phyloP scores from a whole-genome alignment of 2,329 filamentous ascomycete genomes.

The Trichoderma citrinoviride region DNA sequence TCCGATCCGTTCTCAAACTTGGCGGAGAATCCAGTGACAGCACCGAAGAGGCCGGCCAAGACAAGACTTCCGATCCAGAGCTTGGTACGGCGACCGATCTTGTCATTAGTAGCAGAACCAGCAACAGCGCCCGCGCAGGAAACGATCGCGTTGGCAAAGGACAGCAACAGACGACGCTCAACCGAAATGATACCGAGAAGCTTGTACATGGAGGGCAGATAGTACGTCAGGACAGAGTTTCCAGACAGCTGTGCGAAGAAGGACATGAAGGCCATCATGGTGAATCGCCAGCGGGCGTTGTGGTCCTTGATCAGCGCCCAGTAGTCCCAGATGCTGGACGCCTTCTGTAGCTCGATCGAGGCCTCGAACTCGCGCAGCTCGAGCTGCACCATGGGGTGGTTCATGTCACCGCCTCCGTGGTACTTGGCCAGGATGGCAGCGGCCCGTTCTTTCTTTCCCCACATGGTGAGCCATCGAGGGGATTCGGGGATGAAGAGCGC shows the following conservation, averaged over 20 bases:
- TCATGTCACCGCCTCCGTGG: constrained; percentile 34
- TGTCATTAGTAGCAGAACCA: constrained; percentile 34
- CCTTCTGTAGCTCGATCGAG: constrained; percentile 44
- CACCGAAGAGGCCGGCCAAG: constrained; percentile 44
- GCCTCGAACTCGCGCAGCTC: constrained; percentile 42
- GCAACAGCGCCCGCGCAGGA: constrained; percentile 43
- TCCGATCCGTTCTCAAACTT: constrained; percentile 39
- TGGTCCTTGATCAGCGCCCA: constrained; percentile 49
- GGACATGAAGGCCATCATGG: constrained; percentile 51
- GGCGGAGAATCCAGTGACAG: constrained; percentile 46
- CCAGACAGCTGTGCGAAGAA: constrained; percentile 55
- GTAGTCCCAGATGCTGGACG: constrained; percentile 48
- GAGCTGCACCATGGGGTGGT: constrained; percentile 40
- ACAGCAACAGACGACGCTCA: constrained; percentile 46
- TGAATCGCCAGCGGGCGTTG: constrained; percentile 48
- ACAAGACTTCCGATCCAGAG: constrained; percentile 51
- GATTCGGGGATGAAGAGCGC: constrained; percentile 42
- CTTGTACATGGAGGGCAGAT: constrained; percentile 53
- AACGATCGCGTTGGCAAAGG: constrained; percentile 39
- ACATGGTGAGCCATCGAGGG: constrained; percentile 42
- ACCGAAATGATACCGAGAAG: constrained; percentile 54
- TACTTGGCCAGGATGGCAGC: constrained; percentile 36
- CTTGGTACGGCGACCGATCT: constrained; percentile 39
- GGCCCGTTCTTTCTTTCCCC: constrained; percentile 38
- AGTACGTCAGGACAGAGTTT: constrained; percentile 50